Evolutionary conservation across 2,329 filamentous ascomycete species (phyloP).

Genomic region (Pestalotiopsis sp.): DNA sequence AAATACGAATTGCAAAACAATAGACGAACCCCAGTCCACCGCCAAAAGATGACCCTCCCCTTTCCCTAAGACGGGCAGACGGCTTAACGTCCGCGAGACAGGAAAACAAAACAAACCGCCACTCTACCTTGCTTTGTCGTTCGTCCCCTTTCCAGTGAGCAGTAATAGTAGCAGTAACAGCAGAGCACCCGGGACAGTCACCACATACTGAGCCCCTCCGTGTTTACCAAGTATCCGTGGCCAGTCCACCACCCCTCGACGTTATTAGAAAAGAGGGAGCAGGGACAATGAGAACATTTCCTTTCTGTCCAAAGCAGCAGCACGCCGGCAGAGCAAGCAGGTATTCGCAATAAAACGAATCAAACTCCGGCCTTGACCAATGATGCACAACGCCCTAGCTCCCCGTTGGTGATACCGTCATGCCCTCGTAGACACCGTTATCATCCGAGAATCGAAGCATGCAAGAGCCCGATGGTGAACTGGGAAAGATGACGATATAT

Average conservation of each 20-base stretch:
- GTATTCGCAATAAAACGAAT: slow-evolving; percentile 26
- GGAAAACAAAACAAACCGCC: slow-evolving; percentile 4
- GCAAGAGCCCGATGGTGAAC: slow-evolving; percentile 8
- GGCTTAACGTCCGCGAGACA: neutral
- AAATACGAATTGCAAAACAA: slow-evolving; percentile 29
- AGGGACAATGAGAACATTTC: slow-evolving; percentile 15
- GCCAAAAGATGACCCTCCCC: slow-evolving; percentile 13
- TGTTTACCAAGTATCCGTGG: slow-evolving; percentile 12
- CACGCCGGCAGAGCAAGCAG: slow-evolving; percentile 17
- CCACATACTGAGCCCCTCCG: neutral
- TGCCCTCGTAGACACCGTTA: slow-evolving; percentile 31
- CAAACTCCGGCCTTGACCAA: slow-evolving; percentile 36
- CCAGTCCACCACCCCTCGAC: slow-evolving; percentile 9
- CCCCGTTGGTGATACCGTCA: slow-evolving; percentile 28
- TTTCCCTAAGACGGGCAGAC: slow-evolving; percentile 5
- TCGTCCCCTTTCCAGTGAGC: slow-evolving; percentile 11
- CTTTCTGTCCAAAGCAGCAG: slow-evolving; percentile 17
- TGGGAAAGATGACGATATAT: slow-evolving; percentile 15
- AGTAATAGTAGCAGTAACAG: slow-evolving; percentile 13
- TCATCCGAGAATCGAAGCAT: slow-evolving; percentile 21
- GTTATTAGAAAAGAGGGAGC: slow-evolving; percentile 12
- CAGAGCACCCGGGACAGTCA: neutral
- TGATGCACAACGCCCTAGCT: slow-evolving; percentile 33
- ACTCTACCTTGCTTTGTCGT: neutral
- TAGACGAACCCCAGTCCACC: slow-evolving; percentile 34